Percentiles rank a stretch among this genome's conserved stretches.
Conservation (phyloP, 225 moss, liverwort and hornwort species). For the Straminergon stramineum region DNA sequence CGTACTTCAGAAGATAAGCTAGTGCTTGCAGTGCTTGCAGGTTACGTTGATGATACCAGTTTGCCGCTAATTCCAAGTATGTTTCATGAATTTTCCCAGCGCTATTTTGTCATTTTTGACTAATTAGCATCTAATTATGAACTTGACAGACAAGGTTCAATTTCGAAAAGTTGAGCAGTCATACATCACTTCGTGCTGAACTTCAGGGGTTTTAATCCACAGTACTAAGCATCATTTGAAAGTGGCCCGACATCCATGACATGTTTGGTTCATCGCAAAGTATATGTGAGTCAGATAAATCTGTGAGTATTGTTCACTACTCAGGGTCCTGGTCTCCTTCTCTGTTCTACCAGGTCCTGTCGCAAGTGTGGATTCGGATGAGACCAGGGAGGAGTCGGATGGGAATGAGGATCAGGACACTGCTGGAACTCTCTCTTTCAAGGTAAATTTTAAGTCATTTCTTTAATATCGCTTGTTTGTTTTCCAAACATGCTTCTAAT, state of each 20-base stretch:
- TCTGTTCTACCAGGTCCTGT: slow-evolving; percentile 34
- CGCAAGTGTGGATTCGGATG: slow-evolving; percentile 41
- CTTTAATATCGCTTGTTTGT: not conserved
- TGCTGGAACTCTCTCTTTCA: slow-evolving; percentile 29
- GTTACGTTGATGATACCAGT: slow-evolving; percentile 30
- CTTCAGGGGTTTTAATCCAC: not conserved
- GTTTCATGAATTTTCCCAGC: not conserved
- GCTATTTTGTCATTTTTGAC: not conserved
- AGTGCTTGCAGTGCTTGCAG: slow-evolving; percentile 34
- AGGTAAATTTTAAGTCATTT: slow-evolving; percentile 1
- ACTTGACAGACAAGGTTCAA: not conserved
- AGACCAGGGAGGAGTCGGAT: slow-evolving; percentile 40
- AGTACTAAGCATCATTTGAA: not conserved
- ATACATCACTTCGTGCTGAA: not conserved
- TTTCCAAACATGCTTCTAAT: not conserved
- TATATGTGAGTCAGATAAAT: not conserved
- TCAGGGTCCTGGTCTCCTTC: not conserved
- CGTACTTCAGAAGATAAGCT: slow-evolving; percentile 50
- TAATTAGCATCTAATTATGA: not conserved
- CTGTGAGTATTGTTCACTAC: not conserved
- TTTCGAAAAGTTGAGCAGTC: not conserved
- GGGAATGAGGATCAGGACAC: slow-evolving; percentile 20
- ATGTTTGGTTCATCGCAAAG: not conserved
- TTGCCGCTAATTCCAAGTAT: slow-evolving; percentile 33
- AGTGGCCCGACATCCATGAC: not conserved